phyloP scores from a whole-genome alignment of 1,139 yeast species.

The Kodamaea sp. region DNA sequence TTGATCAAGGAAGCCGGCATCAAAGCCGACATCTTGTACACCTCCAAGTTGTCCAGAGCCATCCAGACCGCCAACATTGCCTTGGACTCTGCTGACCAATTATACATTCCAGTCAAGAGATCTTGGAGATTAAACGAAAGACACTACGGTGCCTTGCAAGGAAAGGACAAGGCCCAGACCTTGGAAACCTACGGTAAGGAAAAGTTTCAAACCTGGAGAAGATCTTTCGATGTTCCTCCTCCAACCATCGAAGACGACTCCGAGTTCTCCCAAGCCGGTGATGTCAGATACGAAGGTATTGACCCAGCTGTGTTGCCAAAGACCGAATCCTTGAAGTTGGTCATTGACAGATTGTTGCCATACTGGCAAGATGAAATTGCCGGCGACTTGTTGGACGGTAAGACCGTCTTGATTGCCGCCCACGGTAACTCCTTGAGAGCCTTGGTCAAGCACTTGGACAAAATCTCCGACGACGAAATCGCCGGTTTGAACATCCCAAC shows the following conservation, averaged over 20 bases:
- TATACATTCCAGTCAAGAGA: slow-evolving; percentile 91
- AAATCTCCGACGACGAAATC: slow-evolving; percentile 88
- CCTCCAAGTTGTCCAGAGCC: slow-evolving; percentile 92
- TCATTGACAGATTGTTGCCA: slow-evolving; percentile 95
- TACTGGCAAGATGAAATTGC: slow-evolving; percentile 97
- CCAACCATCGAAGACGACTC: slow-evolving; percentile 80
- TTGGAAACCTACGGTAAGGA: slow-evolving; percentile 86
- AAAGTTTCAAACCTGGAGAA: slow-evolving; percentile 96
- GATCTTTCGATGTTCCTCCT: slow-evolving; percentile 97
- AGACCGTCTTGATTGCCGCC: slow-evolving; percentile 92
- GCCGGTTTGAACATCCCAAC: slow-evolving; percentile 97
- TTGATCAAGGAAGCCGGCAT: slow-evolving; percentile 85
- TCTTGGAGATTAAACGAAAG: slow-evolving; percentile 98
- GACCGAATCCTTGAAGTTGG: slow-evolving; percentile 93
- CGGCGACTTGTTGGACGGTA: slow-evolving; percentile 78
- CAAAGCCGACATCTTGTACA: slow-evolving; percentile 84
- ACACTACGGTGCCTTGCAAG: slow-evolving; percentile 98
- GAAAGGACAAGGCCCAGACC: slow-evolving; percentile 96
- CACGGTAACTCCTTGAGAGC: slow-evolving; percentile 99
- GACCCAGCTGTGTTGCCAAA: slow-evolving; percentile 87
- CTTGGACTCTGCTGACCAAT: slow-evolving; percentile 82
- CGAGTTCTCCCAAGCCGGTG: slow-evolving; percentile 82
- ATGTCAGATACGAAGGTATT: slow-evolving; percentile 78
- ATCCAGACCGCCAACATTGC: slow-evolving; percentile 98
- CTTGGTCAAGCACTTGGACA: slow-evolving; percentile 93